Evolutionary conservation across 2,329 filamentous ascomycete genomes (phyloP).

Genomic region (Ophiocordyceps australis): DNA sequence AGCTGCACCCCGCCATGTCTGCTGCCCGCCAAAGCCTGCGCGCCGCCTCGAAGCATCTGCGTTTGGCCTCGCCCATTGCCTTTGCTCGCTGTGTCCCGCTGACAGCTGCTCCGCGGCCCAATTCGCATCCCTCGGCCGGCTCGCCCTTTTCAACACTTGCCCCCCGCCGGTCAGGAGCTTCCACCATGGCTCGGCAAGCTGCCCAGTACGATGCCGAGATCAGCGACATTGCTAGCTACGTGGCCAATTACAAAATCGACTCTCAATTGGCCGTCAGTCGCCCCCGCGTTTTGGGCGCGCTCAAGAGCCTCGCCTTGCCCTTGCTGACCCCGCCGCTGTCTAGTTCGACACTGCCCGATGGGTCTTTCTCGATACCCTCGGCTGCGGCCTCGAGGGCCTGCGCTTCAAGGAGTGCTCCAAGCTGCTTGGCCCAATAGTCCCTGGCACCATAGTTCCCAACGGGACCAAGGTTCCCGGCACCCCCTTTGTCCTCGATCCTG

Average conservation of each 20-base stretch:
- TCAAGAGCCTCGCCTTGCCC: background rate
- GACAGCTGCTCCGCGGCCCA: conserved; percentile 29
- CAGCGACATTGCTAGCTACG: conserved; percentile 85
- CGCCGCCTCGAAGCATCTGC: conserved; percentile 34
- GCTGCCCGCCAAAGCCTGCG: conserved; percentile 34
- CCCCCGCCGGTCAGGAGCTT: conserved; percentile 28
- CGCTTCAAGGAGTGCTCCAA: conserved; percentile 93
- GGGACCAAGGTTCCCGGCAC: conserved; percentile 85
- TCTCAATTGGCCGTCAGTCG: conserved; percentile 77
- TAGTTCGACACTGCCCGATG: conserved; percentile 92
- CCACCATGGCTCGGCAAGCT: conserved; percentile 28
- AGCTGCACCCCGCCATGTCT: conserved; percentile 22
- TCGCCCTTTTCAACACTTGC: background rate
- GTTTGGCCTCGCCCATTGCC: conserved; percentile 11
- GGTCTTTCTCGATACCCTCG: conserved; percentile 91
- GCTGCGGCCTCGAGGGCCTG: conserved; percentile 89
- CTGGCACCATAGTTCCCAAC: conserved; percentile 80
- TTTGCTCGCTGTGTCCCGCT: conserved; percentile 13
- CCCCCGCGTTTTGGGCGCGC: background rate
- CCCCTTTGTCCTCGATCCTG: conserved; percentile 82
- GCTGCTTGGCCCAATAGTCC: conserved; percentile 79
- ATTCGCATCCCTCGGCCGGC: conserved; percentile 9
- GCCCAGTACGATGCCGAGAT: conserved; percentile 80
- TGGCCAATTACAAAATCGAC: conserved; percentile 79
- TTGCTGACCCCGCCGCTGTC: background rate